Percentiles rank a stretch among this genome's conserved stretches.
phyloP scores from a whole-genome alignment of 2,329 filamentous ascomycete genomes.

The Colletotrichum graminicola region DNA sequence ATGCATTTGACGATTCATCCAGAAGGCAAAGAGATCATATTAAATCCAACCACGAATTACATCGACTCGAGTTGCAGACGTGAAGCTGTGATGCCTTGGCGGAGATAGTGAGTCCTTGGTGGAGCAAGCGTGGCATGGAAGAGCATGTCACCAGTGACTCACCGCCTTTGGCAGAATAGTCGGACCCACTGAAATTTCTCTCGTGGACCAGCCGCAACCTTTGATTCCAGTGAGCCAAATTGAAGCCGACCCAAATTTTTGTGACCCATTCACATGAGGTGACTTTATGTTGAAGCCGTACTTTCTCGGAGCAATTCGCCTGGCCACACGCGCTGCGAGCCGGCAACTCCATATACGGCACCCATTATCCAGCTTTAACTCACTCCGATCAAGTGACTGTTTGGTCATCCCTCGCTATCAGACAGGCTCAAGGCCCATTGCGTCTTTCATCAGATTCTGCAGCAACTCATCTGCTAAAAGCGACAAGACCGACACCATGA shows the following conservation, averaged over 20 bases:
- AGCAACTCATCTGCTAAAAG: conserved; percentile 7
- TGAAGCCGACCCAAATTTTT: conserved; percentile 15
- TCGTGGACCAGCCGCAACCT: conserved; percentile 18
- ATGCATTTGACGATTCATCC: neutral
- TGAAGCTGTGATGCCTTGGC: neutral
- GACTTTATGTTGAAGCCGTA: conserved; percentile 32
- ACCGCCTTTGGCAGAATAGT: conserved; percentile 40
- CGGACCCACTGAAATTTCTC: conserved; percentile 43
- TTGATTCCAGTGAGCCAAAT: conserved; percentile 15
- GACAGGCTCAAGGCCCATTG: neutral
- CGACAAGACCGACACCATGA: conserved; percentile 44
- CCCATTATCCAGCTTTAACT: neutral
- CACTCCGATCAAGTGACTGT: neutral
- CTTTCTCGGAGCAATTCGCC: conserved; percentile 23
- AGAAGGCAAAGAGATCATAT: neutral
- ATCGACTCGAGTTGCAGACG: neutral
- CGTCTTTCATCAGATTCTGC: conserved; percentile 23
- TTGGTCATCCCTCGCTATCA: neutral
- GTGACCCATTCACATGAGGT: conserved; percentile 7
- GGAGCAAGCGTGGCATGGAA: neutral
- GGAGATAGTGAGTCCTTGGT: neutral
- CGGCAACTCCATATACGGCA: neutral
- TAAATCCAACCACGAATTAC: neutral
- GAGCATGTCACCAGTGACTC: conserved; percentile 13
- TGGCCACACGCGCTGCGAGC: conserved; percentile 31